Conservation (phyloP, 2,329 filamentous ascomycete genomes). For the Sporothrix mexicana region DNA sequence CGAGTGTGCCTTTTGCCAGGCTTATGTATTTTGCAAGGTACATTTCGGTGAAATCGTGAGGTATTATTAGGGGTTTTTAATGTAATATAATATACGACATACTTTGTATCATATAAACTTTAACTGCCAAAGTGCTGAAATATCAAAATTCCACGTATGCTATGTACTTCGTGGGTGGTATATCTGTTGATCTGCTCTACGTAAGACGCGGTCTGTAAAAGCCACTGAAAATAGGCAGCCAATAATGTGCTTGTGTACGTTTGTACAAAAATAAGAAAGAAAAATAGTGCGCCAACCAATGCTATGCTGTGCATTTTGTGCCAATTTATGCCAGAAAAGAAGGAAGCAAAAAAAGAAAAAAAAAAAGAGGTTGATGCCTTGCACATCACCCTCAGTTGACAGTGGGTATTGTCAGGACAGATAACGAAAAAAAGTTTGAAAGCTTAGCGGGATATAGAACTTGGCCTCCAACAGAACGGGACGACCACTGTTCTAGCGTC, state of each 20-base stretch:
- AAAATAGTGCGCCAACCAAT: conserved; percentile 27
- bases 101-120: not conserved
- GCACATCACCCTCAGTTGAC: not conserved
- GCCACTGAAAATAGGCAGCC: not conserved
- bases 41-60: not conserved
- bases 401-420: not conserved
- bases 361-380: conserved; percentile 2
- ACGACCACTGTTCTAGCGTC: conserved; percentile 44
- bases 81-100: too few species aligned
- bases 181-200: conserved; percentile 11
- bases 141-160: conserved; percentile 25
- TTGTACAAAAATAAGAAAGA: not conserved
- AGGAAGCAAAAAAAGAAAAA: not conserved
- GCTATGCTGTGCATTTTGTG: conserved; percentile 31
- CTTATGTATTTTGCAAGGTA: not conserved
- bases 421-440: conserved; percentile 20
- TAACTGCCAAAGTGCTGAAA: conserved; percentile 9
- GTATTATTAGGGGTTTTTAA: not conserved
- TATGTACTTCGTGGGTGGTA: conserved; percentile 25
- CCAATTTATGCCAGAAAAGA: conserved; percentile 31
- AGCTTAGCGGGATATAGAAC: conserved; percentile 15
- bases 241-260: conserved; percentile 6
- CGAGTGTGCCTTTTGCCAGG: not conserved
- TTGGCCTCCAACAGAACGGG: not conserved
- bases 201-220: not conserved